Evolutionary conservation across 768 basidiomycete species (phyloP), one percentile per base, ranked within the genome.

Genomic region (Panus rudis): DNA sequence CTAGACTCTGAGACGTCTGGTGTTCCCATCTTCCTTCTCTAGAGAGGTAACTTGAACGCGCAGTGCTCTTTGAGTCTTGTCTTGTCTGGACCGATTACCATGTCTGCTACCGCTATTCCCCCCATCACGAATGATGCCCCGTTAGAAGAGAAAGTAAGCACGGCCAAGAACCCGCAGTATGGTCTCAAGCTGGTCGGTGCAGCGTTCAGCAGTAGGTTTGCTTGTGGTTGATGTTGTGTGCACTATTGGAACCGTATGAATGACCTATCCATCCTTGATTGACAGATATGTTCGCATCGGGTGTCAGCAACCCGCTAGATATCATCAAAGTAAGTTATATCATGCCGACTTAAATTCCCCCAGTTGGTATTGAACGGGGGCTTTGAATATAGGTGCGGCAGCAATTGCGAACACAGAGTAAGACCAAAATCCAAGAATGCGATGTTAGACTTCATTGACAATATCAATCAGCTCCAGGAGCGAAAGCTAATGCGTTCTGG

Each of bases 271-370:
- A 3, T 8, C 27, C 7, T 4, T 12, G n/a, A n/a, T n/a, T n/a
- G n/a, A n/a, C 40, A 66, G 64, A 62, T 34, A 66, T 66, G 64
- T 45, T 55, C 6, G 60, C 61, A 1, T 63, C 62, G 8, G 63
- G 55, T 2, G 51, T 64, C 32, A 64, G 52, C 41, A 66, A 66
- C 37, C 64, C 64, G 1, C 49, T 62, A 20, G 64, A 66, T 37
- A 59, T 66, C 20, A 52, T 62, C 42, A 63, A 62, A 52, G 61
- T 59, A 42, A 19, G 33, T 34, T 2, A 13, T 14, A 34, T 2
- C 17, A 13, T 4, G 4, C 23, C 34, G 11, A 35, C 17, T 24
- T 25, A 21, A 10, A 37, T 30, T 21, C 21, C 20, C n/a, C n/a
- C n/a, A n/a, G n/a, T 16, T 30, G 21, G 21, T n/a, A 17, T n/a